Base-by-base conservation (phyloP, 139 green algal genomes). In the Gonium pectorale region DNA sequence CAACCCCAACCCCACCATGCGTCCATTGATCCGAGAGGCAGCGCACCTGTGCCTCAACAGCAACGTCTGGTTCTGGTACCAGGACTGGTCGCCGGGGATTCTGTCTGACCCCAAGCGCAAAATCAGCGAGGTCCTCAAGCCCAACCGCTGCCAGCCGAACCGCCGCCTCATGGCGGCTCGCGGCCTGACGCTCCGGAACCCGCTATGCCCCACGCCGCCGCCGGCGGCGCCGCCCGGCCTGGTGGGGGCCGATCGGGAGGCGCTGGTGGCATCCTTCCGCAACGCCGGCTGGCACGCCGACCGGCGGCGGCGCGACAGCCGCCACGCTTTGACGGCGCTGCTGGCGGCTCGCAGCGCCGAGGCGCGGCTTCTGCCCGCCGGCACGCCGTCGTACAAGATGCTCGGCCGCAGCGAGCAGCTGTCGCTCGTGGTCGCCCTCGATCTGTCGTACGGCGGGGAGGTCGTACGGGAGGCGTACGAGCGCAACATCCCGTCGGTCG, bases 51-150 rank as follows among this genome's bases (percentile, higher is more conserved):
- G 90, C 73, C 35, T 88, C 19, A 92, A 91, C 85, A 41, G 83
- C 78, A 92, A 94, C 79, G 64, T 94, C 60, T 94, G 87, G 85
- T 94, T 90, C 66, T 71, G 60, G 40, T 33, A n/a, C 6, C 9
- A 49, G 2, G 43, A 79, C 21, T 91, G 87, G 87, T 33, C 29
- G 13, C 78, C 82, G 19, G 82, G 87, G 41, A 60, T 59, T 2
- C 64, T 91, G 5, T 63, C 81, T 2, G 85, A 87, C 70, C 56
- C 64, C 3, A 37, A 70, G 29, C 74, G n/a, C 40, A 26, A 38
- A 78, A 82, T 70, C 78, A 38, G 43, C 31, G 3, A 37, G 27
- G 24, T 37, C 15, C 52, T 89, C 27, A 67, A 80, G 1, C 29
- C n/a, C 2, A 2, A 80, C 26, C 29, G 66, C 29, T 73, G 80